Conservation (phyloP, 2,329 filamentous ascomycete genomes). For the Bimuria novae-zelandiae region DNA sequence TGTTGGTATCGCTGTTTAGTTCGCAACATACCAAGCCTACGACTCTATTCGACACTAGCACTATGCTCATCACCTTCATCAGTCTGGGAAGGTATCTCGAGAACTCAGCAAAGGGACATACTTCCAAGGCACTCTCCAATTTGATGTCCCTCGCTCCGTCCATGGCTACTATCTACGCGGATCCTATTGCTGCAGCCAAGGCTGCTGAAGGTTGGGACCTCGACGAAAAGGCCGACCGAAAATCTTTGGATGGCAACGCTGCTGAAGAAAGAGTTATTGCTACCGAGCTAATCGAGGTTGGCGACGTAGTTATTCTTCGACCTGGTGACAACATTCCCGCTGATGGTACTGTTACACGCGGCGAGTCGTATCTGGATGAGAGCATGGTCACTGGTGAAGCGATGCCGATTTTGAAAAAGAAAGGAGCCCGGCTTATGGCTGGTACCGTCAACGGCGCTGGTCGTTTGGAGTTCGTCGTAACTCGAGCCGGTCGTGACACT, state of each 20-base stretch:
- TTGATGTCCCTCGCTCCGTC: slow-evolving; percentile 96
- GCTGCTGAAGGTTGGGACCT: slow-evolving; percentile 77
- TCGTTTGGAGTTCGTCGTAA: slow-evolving; percentile 88
- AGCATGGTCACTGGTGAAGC: slow-evolving; percentile 99
- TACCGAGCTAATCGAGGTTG: slow-evolving; percentile 91
- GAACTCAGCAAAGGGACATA: slow-evolving; percentile 94
- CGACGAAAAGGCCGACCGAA: slow-evolving; percentile 51
- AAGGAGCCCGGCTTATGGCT: slow-evolving; percentile 79
- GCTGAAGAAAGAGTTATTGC: slow-evolving; percentile 84
- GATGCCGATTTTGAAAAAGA: slow-evolving; percentile 89
- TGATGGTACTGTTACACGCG: slow-evolving; percentile 83
- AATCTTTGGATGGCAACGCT: slow-evolving; percentile 59
- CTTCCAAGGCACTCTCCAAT: slow-evolving; percentile 86
- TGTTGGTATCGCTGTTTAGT: slow-evolving; percentile 79
- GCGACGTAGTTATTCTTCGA: slow-evolving; percentile 88
- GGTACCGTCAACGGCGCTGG: slow-evolving; percentile 96
- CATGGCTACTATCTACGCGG: slow-evolving; percentile 94
- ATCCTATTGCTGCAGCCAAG: slow-evolving; percentile 92
- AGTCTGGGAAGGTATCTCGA: slow-evolving; percentile 89
- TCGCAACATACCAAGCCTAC: slow-evolving; percentile 78
- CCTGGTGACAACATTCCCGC: slow-evolving; percentile 97
- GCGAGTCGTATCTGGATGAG: slow-evolving; percentile 93
- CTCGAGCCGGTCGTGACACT: slow-evolving; percentile 88
- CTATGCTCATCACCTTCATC: slow-evolving; percentile 97
- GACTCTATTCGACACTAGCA: slow-evolving; percentile 96